phyloP scores from a whole-genome alignment of 805 yeast genomes.

The Candida germanica region DNA sequence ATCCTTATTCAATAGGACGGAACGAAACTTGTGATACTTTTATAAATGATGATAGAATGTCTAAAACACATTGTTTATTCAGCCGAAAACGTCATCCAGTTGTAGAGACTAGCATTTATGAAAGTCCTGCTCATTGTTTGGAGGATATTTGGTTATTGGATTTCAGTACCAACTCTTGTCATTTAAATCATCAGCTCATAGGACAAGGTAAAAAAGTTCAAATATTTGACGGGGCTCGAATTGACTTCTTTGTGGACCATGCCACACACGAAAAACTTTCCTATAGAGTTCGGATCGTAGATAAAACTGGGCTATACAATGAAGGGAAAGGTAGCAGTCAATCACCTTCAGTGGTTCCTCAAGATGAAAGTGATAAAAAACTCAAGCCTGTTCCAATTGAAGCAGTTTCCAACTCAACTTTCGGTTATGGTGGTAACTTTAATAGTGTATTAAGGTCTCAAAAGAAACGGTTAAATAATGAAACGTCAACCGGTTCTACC shows the following conservation, averaged over 20 bases:
- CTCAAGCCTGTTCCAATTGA: constrained; percentile 20
- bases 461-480: constrained; percentile 18
- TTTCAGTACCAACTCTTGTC: constrained; percentile 76
- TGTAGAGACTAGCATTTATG: constrained; percentile 47
- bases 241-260: constrained; percentile 65
- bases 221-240: constrained; percentile 60
- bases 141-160: constrained; percentile 82
- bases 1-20: constrained; percentile 73
- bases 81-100: constrained; percentile 61
- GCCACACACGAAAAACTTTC: constrained; percentile 50
- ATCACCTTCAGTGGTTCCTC: constrained; percentile 16
- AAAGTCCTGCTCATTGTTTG: constrained; percentile 69
- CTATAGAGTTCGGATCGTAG: constrained; percentile 51
- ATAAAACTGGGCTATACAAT: constrained; percentile 62
- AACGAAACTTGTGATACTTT: constrained; percentile 56
- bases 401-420: constrained; percentile 9
- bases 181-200: constrained; percentile 55
- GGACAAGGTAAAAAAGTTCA: constrained; percentile 62
- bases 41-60: constrained; percentile 71
- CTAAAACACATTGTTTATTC: constrained; percentile 79
- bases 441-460: constrained; percentile 28
- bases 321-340: constrained; percentile 41
- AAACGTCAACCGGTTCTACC: constrained; percentile 15
- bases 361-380: constrained; percentile 25
- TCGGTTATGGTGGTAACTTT: constrained; percentile 27